Conservation (phyloP, 1,139 yeast species). For the Blastobotrys capitulatus region DNA sequence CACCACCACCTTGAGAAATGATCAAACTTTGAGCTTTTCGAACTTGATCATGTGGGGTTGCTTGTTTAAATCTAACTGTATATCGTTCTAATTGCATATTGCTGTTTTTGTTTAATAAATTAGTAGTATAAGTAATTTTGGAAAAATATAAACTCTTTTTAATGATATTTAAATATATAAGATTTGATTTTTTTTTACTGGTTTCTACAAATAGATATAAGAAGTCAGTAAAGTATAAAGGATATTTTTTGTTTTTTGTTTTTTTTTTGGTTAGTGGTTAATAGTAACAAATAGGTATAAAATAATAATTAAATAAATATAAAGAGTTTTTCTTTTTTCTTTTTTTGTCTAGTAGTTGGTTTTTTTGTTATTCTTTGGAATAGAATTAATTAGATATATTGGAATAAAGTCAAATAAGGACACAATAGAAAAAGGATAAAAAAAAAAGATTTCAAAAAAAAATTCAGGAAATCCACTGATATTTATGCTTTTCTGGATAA, state of each 20-base stretch:
- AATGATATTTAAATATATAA: no score
- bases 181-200: background rate
- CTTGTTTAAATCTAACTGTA: constrained; percentile 7
- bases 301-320: background rate
- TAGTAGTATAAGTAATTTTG: no score
- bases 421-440: background rate
- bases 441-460: background rate
- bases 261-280: no score
- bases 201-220: background rate
- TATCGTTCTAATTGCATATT: constrained; percentile 1
- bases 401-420: no score
- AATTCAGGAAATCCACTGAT: background rate
- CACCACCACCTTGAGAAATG: constrained; percentile 11
- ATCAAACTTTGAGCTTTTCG: constrained; percentile 6
- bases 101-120: no score
- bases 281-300: background rate
- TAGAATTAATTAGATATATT: no score
- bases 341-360: background rate
- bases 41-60: constrained; percentile 7
- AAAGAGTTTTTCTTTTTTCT: background rate
- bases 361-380: no score
- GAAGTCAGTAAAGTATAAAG: no score
- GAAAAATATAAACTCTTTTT: no score
- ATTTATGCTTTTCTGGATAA: background rate
- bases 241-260: no score